Evolutionary conservation across 2,329 filamentous ascomycete genomes (phyloP).

Genomic region (Didymellaceae sp.): DNA sequence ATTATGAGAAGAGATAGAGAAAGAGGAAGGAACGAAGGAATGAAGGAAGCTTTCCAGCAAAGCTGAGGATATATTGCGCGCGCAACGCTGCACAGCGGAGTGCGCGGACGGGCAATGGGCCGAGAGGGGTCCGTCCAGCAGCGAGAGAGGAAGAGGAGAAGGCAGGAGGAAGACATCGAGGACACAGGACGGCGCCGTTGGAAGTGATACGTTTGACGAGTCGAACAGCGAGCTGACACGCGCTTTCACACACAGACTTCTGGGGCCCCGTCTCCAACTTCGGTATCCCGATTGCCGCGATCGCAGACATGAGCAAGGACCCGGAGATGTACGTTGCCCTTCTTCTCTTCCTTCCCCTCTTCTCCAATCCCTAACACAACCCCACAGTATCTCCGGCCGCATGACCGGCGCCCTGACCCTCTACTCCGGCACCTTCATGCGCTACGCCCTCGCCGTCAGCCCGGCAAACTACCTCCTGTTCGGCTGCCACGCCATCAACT

Average conservation of each 20-base stretch:
- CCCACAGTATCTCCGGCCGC: constrained; percentile 65
- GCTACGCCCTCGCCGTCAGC: constrained; percentile 68
- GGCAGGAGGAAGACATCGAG: no score
- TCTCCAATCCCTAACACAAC: neutral
- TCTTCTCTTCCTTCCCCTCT: neutral
- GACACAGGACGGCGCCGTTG: no score
- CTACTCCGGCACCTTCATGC: constrained; percentile 71
- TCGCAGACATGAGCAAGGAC: constrained; percentile 62
- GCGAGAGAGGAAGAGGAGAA: no score
- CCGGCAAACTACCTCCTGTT: constrained; percentile 73
- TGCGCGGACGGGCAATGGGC: no score
- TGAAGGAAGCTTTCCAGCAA: no score
- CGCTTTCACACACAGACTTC: constrained; percentile 51
- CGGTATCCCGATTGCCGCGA: constrained; percentile 60
- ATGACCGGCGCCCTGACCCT: constrained; percentile 68
- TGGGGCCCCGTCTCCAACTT: constrained; percentile 61
- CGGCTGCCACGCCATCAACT: constrained; percentile 71
- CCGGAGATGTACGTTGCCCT: constrained; percentile 55
- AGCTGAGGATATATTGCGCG: no score
- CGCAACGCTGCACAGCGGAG: no score
- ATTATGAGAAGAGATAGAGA: no score
- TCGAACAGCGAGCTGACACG: no score
- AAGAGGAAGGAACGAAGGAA: neutral
- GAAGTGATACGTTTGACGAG: no score
- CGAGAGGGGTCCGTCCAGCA: no score